Base-by-base conservation (phyloP, 768 basidiomycete species). In the Mycena belliarum region DNA sequence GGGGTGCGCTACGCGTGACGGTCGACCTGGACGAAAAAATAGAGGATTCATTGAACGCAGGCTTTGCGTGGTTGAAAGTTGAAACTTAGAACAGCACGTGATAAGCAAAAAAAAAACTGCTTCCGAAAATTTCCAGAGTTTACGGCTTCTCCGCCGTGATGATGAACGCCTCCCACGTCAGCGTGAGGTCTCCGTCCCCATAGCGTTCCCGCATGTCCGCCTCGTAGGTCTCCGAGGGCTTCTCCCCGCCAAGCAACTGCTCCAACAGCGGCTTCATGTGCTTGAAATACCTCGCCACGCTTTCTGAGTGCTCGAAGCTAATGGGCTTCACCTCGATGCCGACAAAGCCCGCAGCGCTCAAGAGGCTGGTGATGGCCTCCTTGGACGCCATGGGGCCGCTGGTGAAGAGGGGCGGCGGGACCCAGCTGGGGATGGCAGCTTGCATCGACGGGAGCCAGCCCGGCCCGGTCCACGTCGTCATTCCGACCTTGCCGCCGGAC, bases 131-230 rank as follows among this genome's bases (percentile, higher is more conserved):
- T n/a, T n/a, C n/a, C n/a, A n/a, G n/a, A n/a, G n/a, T n/a, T 15
- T 50, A 56, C 29, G 47, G 46, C 38, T 57, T 57, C n/a, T 57
- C 38, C 12, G 55, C 55, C 1, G 55, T 57, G 21, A 57, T 25
- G 6, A 50, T 43, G 6, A 49, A 26, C 23, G 49, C 49, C 42
- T 51, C 9, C 49, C 42, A 51, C 4, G 43, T 57, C 55, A 51
- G 45, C 8, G 32, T 37, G 20, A 57, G 51, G 1, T 57, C 43
- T 15, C 42, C 55, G 4, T 57, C 25, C 7, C 55, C 55, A 46
- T 45, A 46, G n/a, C 35, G 16, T 26, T 38, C 33, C 42, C 26
- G 35, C 55, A 57, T 57, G 14, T 57, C 45, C 26, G 15, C 28
- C 1, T 50, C 55, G 20, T 51, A 57, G 10, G 28, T 46, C 11